Percentiles rank a stretch among this genome's conserved stretches.
phyloP scores from a whole-genome alignment of 2,329 filamentous ascomycete species.

The Fusarium lyarnte region DNA sequence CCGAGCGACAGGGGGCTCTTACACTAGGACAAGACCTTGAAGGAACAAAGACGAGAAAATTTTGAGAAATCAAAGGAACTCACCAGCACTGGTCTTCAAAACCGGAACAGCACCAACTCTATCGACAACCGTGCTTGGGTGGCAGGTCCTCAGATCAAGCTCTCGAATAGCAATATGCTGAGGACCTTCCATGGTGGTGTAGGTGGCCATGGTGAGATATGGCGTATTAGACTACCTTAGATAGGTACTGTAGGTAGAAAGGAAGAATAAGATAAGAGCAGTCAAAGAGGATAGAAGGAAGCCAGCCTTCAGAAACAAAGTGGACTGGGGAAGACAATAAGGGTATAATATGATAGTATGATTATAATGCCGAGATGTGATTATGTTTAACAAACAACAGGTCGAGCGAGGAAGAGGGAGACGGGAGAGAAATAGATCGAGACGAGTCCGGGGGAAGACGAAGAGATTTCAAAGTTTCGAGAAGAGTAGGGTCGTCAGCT shows the following conservation, averaged over 20 bases:
- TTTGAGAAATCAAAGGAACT: conserved; percentile 46
- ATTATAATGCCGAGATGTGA: conserved; percentile 13
- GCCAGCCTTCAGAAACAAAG: conserved; percentile 40
- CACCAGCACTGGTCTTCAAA: conserved; percentile 69
- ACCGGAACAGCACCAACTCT: conserved; percentile 66
- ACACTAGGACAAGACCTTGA: conserved; percentile 12
- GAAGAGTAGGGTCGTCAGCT: conserved; percentile 32
- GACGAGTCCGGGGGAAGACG: conserved; percentile 26
- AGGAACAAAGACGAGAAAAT: conserved; percentile 7
- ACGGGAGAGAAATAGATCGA: conserved; percentile 26
- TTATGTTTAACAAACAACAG: conserved; percentile 22
- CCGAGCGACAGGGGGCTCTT: conserved; percentile 26
- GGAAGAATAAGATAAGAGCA: conserved; percentile 18
- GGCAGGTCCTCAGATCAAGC: conserved; percentile 60
- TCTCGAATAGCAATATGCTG: conserved; percentile 56
- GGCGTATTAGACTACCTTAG: conserved; percentile 16
- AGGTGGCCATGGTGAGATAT: conserved; percentile 21
- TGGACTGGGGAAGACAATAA: conserved; percentile 27
- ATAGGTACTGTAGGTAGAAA: conserved; percentile 2
- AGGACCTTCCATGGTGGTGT: conserved; percentile 41
- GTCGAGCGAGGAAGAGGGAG: conserved; percentile 16
- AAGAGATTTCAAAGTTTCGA: conserved; percentile 40
- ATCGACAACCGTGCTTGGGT: conserved; percentile 61
- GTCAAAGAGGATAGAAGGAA: conserved; percentile 33
- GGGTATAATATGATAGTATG: conserved; percentile 18